phyloP scores from a whole-genome alignment of 139 green algal species.

The Chlorella sp. region DNA sequence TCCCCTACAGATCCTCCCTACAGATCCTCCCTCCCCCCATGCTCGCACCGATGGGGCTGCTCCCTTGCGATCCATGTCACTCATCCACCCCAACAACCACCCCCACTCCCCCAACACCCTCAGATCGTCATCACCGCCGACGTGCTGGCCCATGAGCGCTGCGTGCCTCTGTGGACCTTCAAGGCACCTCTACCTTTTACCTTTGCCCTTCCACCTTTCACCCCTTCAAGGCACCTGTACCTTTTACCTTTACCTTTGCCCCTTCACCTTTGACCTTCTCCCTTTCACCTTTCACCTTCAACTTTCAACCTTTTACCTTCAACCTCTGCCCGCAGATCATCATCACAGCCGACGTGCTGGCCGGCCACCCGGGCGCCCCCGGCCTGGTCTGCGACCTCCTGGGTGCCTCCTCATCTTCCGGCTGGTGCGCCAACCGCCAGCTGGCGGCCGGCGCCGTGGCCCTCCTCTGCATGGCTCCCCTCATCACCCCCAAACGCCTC shows the following conservation, averaged over 20 bases:
- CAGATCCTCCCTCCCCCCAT: too few relatives aligned
- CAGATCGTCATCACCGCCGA: constrained; percentile 40
- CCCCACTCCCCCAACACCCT: neutral
- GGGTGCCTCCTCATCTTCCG: neutral
- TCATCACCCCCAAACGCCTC: constrained; percentile 33
- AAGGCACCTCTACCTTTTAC: neutral
- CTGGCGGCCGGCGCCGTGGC: constrained; percentile 3
- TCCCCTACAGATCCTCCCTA: too few relatives aligned
- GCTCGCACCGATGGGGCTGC: too few relatives aligned
- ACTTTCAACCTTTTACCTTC: neutral
- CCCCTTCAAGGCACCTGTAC: neutral
- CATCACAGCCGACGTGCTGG: constrained; percentile 38
- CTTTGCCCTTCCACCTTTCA: too few relatives aligned
- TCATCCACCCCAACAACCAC: neutral
- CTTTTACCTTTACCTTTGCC: too few relatives aligned
- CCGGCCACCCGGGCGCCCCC: neutral
- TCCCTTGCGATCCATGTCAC: too few relatives aligned
- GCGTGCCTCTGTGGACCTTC: constrained; percentile 28
- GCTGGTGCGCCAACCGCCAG: constrained; percentile 26
- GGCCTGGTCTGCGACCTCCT: constrained; percentile 44
- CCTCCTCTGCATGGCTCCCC: constrained; percentile 23
- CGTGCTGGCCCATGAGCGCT: constrained; percentile 6
- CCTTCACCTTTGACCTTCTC: too few relatives aligned
- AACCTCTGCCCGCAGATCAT: constrained; percentile 20
- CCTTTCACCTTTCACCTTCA: neutral